These are phyloP conservation scores for Glycine latifolia DNA, from an alignment of 306 rosid genomes.

Conservation along the genomic window DNA sequence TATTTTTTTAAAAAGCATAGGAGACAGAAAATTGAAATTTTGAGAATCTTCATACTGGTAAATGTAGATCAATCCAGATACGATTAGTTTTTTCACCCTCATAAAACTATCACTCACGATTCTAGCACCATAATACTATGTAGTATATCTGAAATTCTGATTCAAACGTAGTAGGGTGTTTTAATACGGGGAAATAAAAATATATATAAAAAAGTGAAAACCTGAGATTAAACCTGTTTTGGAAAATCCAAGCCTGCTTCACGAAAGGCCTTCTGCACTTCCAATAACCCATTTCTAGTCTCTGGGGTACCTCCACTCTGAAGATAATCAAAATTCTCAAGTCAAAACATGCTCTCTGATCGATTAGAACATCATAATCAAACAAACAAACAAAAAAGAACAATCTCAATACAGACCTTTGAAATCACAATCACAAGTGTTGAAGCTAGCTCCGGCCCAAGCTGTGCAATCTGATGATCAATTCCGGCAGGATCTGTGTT, in stretches of 20 bases:
- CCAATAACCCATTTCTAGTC: constrained; percentile 94
- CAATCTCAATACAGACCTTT: constrained; percentile 63
- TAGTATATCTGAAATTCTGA: constrained; percentile 19
- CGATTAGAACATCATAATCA: background rate
- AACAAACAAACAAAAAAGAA: constrained; percentile 4
- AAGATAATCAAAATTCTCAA: constrained; percentile 42
- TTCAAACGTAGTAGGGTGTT: constrained; percentile 20
- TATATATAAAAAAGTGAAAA: constrained; percentile 52
- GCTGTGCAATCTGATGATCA: constrained; percentile 99
- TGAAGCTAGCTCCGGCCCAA: constrained; percentile 85
- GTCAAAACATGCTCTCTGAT: constrained; percentile 25
- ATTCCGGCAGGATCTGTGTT: constrained; percentile 99
- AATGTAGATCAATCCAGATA: constrained; percentile 12
- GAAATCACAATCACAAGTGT: constrained; percentile 95
- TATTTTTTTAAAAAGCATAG: background rate
- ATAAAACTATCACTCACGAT: constrained; percentile 12
- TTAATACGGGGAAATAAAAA: constrained; percentile 25
- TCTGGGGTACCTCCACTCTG: constrained; percentile 99
- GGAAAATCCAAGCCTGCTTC: constrained; percentile 96
- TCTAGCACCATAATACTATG: constrained; percentile 24
- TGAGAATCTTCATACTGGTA: constrained; percentile 18
- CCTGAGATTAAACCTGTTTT: constrained; percentile 96
- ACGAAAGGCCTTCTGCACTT: constrained; percentile 99
- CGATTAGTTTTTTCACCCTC: constrained; percentile 20
- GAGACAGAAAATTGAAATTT: constrained; percentile 4